Percentiles rank a stretch among this genome's conserved stretches.
Evolutionary conservation across 257 asterid genomes (phyloP).

Genomic region (Solanum neorickii): DNA sequence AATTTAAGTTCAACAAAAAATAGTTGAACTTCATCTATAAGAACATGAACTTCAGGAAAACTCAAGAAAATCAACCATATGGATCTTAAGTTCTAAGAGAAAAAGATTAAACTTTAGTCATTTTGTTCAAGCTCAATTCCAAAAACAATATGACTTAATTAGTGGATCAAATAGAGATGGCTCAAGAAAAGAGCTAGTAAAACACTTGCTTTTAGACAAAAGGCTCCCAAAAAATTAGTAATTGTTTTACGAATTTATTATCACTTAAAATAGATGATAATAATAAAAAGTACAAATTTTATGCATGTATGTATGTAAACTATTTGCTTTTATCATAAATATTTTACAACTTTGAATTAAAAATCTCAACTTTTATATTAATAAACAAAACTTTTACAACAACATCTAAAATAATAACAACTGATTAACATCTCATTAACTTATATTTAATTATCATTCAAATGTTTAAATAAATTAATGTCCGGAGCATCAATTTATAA

Average conservation of each 20-base stretch:
- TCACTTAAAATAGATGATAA: not conserved
- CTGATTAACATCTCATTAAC: not conserved
- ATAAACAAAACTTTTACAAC: not conserved
- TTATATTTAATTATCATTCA: not conserved
- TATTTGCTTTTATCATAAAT: too few relatives aligned
- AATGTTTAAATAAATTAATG: not conserved
- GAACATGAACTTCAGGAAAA: too few relatives aligned
- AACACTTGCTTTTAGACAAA: not conserved
- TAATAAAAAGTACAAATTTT: not conserved
- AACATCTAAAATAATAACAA: not conserved
- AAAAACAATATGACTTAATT: not conserved
- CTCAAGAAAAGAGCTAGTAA: not conserved
- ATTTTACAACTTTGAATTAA: too few relatives aligned
- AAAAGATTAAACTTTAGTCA: not conserved
- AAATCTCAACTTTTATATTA: not conserved
- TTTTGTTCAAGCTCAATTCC: not conserved
- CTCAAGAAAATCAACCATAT: too few relatives aligned
- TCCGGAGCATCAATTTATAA: not conserved
- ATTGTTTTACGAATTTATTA: too few relatives aligned
- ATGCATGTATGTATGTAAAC: not conserved
- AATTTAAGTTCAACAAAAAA: not conserved
- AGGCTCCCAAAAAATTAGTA: not conserved
- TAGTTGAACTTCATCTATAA: too few relatives aligned
- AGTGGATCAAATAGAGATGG: not conserved
- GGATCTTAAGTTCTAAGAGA: not conserved